Base-by-base conservation (phyloP, 2,329 filamentous ascomycete species). In the Diaporthe sp. region DNA sequence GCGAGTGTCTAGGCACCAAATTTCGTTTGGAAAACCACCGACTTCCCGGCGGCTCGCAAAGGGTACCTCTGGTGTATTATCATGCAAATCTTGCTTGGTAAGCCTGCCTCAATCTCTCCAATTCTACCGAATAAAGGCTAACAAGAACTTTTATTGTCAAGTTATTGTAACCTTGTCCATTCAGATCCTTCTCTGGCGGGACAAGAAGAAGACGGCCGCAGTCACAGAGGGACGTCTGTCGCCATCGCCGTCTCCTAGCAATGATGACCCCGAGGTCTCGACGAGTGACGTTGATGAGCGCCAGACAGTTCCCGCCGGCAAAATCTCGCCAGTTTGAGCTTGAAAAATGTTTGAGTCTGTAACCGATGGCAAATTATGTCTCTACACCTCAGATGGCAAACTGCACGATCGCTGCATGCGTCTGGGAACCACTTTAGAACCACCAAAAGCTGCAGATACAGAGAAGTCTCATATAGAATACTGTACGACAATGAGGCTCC, bases 11-110 rank as follows among this genome's bases (percentile, higher is more conserved):
- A 81, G 79, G 81, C 81, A 3, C 83, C 83, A 0, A 85, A 85
- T 67, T 85, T 85, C 64, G 81, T 85, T 2, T 85, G 84, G 84
- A 84, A 85, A 69, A 85, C 83, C 0, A 82, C 81, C 0, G 82
- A 81, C 7, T 85, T 84, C 42, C 84, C 84, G 0, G 79, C 78
- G 1, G 83, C 83, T 0, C 78, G 74, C 19, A 83, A 82, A 38
- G 84, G 84, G 7, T 85, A 85, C 70, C 76, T 80, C 0, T 85
- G 81, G 80, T 81, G 79, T 1, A 82, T 84, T 25, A 76, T 83
- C 0, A 73, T 85, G 6, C 80, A 83, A 61, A 52, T 82, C 9
- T 75, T 84, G 3, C 77, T 83, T 2, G 78, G 83, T 84, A 77
- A 80, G 82, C 73, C 70, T 42, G 12, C 8, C 42, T 8, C 42